Percentiles rank a stretch among this genome's conserved stretches.
phyloP scores from a whole-genome alignment of 2,329 filamentous ascomycete genomes.

The Pseudocercospora musae region DNA sequence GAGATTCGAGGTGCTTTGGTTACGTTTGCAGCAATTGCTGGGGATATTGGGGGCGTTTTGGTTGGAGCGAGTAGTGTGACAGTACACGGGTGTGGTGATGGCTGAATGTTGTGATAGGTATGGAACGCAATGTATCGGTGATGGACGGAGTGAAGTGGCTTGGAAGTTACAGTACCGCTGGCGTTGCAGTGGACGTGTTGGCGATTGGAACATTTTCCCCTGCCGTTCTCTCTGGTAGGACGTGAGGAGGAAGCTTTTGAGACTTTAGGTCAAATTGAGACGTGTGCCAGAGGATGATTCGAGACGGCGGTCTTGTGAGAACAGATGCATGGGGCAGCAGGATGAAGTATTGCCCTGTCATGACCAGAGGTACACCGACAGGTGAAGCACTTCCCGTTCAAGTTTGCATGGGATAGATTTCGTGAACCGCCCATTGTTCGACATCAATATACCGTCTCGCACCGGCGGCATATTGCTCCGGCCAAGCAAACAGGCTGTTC shows the following conservation, averaged over 20 bases:
- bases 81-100: too few species aligned
- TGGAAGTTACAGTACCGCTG: conserved; percentile 48
- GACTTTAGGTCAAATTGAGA: conserved; percentile 27
- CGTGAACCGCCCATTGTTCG: too few species aligned
- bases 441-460: too few species aligned
- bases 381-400: too few species aligned
- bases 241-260: conserved; percentile 29
- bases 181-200: conserved; percentile 43
- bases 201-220: conserved; percentile 37
- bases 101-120: conserved; percentile 5
- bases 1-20: conserved; percentile 40
- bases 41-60: conserved; percentile 46
- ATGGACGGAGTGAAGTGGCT: conserved; percentile 26
- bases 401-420: too few species aligned
- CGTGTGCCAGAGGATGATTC: conserved; percentile 23
- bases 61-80: conserved; percentile 9
- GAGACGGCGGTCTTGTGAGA: too few species aligned
- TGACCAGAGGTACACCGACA: too few species aligned
- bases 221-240: conserved; percentile 32
- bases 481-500: too few species aligned
- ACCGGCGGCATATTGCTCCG: too few species aligned
- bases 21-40: conserved; percentile 45
- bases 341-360: too few species aligned
- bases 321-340: too few species aligned
- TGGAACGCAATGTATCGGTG: conserved; percentile 27